Evolutionary conservation across 1,284 basidiomycete genomes (phyloP).

Genomic region (Entoloma clypeatum): DNA sequence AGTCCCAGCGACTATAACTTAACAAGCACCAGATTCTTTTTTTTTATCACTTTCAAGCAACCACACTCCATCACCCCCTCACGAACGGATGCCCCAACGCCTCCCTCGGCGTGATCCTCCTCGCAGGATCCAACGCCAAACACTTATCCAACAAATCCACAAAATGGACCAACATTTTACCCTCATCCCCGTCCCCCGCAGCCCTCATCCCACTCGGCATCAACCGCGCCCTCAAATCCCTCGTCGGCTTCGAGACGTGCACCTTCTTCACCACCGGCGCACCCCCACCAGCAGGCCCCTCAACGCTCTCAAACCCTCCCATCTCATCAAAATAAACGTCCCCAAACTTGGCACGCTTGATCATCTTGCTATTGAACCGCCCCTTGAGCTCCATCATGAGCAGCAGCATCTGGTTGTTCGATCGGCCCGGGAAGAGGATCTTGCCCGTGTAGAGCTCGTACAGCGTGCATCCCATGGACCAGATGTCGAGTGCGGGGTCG

Average conservation of each 20-base stretch:
- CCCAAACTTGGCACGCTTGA: conserved; percentile 92
- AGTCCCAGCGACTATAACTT: too few relatives aligned
- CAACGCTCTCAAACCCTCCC: conserved; percentile 76
- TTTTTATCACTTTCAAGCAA: too few relatives aligned
- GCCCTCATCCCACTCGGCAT: conserved; percentile 77
- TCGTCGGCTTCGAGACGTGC: conserved; percentile 78
- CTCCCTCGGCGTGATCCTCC: conserved; percentile 84
- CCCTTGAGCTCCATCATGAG: conserved; percentile 98
- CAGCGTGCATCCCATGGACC: conserved; percentile 97
- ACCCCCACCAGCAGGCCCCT: conserved; percentile 33
- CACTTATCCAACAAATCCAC: conserved; percentile 93
- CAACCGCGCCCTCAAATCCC: conserved; percentile 79
- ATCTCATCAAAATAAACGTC: conserved; percentile 93
- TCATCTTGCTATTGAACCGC: conserved; percentile 88
- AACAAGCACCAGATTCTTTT: too few relatives aligned
- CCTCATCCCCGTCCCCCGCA: conserved; percentile 87
- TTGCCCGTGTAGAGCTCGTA: conserved; percentile 99
- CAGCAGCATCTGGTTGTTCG: conserved; percentile 97
- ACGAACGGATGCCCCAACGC: conserved; percentile 88
- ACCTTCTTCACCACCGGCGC: conserved; percentile 75
- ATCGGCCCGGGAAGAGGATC: conserved; percentile 94
- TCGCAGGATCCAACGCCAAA: conserved; percentile 84
- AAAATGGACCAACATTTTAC: conserved; percentile 78
- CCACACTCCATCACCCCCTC: conserved; percentile 62
- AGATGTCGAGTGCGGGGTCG: conserved; percentile 91